A percentile compares a stretch with the other conserved stretches of the same genome.
phyloP scores from a whole-genome alignment of 306 rosid genomes.

The Fagus sylvatica region DNA sequence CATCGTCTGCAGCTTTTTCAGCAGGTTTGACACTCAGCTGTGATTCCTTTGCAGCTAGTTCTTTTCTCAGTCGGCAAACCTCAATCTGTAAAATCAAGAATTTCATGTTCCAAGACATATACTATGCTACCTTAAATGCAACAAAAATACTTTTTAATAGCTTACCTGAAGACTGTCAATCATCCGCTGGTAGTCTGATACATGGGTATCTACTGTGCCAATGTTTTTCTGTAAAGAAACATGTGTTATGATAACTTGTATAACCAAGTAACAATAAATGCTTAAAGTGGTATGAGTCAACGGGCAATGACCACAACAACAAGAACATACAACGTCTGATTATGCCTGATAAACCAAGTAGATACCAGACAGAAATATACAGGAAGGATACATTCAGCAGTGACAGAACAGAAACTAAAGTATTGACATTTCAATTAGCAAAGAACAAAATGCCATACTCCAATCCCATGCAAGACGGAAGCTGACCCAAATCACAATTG shows the following conservation, averaged over 20 bases:
- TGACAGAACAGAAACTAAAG: constrained; percentile 5
- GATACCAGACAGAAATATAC: background rate
- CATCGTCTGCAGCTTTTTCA: constrained; percentile 56
- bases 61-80: constrained; percentile 54
- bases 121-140: constrained; percentile 6
- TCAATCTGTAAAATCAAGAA: constrained; percentile 41
- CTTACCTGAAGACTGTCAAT: constrained; percentile 64
- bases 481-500: background rate
- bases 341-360: constrained; percentile 1
- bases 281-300: background rate
- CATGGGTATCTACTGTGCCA: constrained; percentile 57
- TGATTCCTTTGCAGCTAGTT: constrained; percentile 57
- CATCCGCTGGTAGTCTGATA: constrained; percentile 65
- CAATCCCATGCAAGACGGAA: background rate
- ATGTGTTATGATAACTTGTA: background rate
- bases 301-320: background rate
- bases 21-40: constrained; percentile 46
- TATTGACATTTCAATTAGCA: constrained; percentile 6
- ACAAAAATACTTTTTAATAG: background rate
- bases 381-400: constrained; percentile 6
- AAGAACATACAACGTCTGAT: background rate
- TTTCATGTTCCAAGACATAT: constrained; percentile 16
- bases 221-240: constrained; percentile 50
- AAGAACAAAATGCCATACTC: constrained; percentile 7
- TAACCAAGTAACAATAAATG: background rate